Evolutionary conservation across 2,329 filamentous ascomycete species (phyloP).

Genomic region (Monosporascus sp.): DNA sequence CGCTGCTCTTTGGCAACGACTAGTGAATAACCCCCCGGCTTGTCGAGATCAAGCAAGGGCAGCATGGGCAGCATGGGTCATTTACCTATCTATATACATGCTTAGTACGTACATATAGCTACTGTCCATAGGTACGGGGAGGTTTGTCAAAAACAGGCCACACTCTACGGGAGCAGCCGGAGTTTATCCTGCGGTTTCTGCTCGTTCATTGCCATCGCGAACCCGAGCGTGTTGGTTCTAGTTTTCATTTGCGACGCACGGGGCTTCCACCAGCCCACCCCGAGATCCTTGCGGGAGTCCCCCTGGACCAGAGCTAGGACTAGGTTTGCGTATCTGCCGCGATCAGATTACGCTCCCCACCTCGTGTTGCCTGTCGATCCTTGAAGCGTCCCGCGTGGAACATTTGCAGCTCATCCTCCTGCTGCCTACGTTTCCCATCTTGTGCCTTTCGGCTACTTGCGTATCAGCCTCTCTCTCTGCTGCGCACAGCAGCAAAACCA

Average conservation of each 20-base stretch:
- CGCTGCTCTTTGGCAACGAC: no score
- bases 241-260: not conserved
- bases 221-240: no score
- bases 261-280: not conserved
- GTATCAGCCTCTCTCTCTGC: not conserved
- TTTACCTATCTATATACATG: not conserved
- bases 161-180: no score
- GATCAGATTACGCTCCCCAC: not conserved
- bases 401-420: not conserved
- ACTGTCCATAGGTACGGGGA: not conserved
- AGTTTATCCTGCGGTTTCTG: slow-evolving; percentile 1
- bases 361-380: not conserved
- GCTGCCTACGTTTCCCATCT: not conserved
- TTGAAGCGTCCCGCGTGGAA: not conserved
- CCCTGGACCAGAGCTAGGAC: not conserved
- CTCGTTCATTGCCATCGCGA: slow-evolving; percentile 5
- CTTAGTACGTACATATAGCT: not conserved
- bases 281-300: not conserved
- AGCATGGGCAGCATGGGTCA: no score
- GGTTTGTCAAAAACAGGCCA: no score
- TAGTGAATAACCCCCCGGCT: no score
- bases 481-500: not conserved
- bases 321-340: not conserved
- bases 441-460: not conserved
- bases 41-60: no score